A percentile compares a stretch with the other conserved stretches of the same genome.
Conservation (phyloP, 78 protist genomes). For the Speleostelium caveatum region DNA sequence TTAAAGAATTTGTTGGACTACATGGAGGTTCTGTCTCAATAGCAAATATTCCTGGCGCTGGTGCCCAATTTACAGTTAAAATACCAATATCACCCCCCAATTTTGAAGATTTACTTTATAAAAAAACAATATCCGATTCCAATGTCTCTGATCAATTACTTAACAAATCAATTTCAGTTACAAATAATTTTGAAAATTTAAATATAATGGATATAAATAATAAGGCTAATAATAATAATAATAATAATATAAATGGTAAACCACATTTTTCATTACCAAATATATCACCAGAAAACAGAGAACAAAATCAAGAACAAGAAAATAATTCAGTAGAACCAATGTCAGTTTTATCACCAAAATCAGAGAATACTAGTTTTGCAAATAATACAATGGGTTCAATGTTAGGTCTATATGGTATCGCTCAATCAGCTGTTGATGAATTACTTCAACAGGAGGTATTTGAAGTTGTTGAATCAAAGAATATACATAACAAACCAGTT, state of each 20-base stretch:
- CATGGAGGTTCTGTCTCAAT: conserved; percentile 61
- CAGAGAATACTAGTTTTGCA: background rate
- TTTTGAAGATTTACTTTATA: conserved; percentile 18
- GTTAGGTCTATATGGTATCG: conserved; percentile 16
- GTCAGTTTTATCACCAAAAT: background rate
- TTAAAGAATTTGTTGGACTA: conserved; percentile 71
- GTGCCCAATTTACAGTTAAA: conserved; percentile 27
- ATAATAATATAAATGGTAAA: too few relatives aligned
- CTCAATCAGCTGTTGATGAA: conserved; percentile 46
- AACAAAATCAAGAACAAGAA: background rate
- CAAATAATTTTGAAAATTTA: background rate
- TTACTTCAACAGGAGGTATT: conserved; percentile 15
- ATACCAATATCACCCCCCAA: conserved; percentile 36
- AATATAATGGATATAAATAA: background rate
- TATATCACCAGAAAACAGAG: background rate
- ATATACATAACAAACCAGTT: conserved; percentile 34
- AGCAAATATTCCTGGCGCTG: background rate
- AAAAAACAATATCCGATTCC: conserved; percentile 28
- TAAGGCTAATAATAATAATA: background rate
- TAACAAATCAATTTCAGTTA: too few relatives aligned
- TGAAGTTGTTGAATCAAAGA: background rate
- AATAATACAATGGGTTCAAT: conserved; percentile 48
- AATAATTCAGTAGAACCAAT: background rate
- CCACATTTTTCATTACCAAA: too few relatives aligned
- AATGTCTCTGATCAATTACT: conserved; percentile 3